These are phyloP conservation scores for Hibiscus syriacus DNA, from an alignment of 345 rosid genomes.

Conservation along the genomic window DNA sequence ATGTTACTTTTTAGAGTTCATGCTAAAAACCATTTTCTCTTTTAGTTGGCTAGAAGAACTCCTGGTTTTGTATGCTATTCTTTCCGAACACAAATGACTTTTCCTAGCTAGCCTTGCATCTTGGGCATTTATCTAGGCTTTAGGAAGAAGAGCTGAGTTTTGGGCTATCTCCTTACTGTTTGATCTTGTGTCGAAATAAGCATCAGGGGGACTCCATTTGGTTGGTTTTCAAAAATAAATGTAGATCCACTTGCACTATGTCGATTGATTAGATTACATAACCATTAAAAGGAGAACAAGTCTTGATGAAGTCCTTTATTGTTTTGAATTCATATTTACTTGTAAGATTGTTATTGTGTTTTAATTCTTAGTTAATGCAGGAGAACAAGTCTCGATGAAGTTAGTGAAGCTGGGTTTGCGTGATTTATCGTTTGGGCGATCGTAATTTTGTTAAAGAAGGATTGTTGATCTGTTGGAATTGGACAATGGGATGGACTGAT, in stretches of 20 bases:
- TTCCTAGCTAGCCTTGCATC: too few relatives aligned
- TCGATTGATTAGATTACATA: not conserved
- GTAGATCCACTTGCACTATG: not conserved
- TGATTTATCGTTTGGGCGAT: too few relatives aligned
- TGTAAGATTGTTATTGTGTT: not conserved
- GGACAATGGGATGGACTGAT: not conserved
- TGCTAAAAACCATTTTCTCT: not conserved
- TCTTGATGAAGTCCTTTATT: not conserved
- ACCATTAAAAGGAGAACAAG: not conserved
- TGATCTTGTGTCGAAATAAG: not conserved
- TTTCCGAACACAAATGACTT: too few relatives aligned
- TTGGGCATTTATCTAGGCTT: too few relatives aligned
- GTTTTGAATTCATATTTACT: not conserved
- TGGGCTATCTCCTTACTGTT: not conserved
- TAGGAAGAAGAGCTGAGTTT: too few relatives aligned
- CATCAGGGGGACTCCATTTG: not conserved
- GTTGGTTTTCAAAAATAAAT: not conserved
- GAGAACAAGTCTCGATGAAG: constrained; percentile 22
- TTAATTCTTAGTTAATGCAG: constrained; percentile 15
- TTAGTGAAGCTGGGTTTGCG: not conserved
- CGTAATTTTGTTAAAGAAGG: constrained; percentile 17
- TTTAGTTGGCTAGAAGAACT: not conserved
- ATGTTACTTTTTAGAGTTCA: not conserved
- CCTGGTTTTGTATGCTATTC: too few relatives aligned
- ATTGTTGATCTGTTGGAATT: constrained; percentile 2